phyloP scores from a whole-genome alignment of 2,329 filamentous ascomycete genomes.

The Blastomyces gilchristii region DNA sequence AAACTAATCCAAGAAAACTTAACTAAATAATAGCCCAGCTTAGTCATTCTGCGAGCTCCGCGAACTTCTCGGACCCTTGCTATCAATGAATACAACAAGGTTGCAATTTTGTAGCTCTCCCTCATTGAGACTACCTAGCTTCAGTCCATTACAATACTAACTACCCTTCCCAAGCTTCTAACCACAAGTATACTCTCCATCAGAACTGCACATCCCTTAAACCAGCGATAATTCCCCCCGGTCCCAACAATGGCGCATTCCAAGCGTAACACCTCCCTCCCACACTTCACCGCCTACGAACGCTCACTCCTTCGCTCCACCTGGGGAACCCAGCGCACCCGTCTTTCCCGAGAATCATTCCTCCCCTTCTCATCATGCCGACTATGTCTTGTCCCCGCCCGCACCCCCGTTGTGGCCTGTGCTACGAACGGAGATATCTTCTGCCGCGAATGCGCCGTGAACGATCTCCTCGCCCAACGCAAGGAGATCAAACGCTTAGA shows the following conservation, averaged over 20 bases:
- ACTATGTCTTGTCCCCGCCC: constrained; percentile 71
- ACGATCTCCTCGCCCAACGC: constrained; percentile 80
- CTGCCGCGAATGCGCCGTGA: constrained; percentile 86
- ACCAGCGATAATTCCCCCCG: too few relatives aligned
- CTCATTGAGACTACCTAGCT: too few relatives aligned
- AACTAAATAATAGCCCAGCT: not conserved
- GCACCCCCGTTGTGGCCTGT: constrained; percentile 79
- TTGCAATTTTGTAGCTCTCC: too few relatives aligned
- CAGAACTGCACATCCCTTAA: too few relatives aligned
- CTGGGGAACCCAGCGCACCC: constrained; percentile 75
- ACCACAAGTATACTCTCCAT: too few relatives aligned
- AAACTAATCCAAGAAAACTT: too few relatives aligned
- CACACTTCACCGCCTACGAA: constrained; percentile 91
- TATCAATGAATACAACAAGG: too few relatives aligned
- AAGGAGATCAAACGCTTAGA: constrained; percentile 81
- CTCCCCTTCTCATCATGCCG: constrained; percentile 82
- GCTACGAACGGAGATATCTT: constrained; percentile 72
- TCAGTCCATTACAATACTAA: too few relatives aligned
- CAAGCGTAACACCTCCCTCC: constrained; percentile 36
- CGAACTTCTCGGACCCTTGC: not conserved
- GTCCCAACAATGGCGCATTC: too few relatives aligned
- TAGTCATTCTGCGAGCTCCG: not conserved
- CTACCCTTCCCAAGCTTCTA: too few relatives aligned
- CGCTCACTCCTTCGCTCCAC: constrained; percentile 67
- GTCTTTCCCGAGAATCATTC: constrained; percentile 81